phyloP scores from a whole-genome alignment of 2,329 filamentous ascomycete genomes.

The Aspergillus aculeatus region DNA sequence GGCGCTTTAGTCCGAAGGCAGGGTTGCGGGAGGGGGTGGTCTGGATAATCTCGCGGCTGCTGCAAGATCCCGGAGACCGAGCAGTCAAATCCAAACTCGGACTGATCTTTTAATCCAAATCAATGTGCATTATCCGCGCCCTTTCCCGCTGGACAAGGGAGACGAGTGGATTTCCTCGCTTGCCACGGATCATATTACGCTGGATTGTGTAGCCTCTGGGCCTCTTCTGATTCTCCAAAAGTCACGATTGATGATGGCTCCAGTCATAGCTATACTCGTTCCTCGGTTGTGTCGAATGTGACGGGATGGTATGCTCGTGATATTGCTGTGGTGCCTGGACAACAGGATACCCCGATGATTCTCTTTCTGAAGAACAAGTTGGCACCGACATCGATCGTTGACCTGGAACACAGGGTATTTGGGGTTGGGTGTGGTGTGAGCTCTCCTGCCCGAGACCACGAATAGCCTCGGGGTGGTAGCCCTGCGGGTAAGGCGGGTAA shows the following conservation, averaged over 20 bases:
- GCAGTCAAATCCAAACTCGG: neutral
- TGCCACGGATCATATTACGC: neutral
- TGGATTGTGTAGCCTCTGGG: neutral
- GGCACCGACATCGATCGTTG: slow-evolving; percentile 25
- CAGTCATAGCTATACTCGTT: slow-evolving; percentile 21
- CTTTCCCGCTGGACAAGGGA: neutral
- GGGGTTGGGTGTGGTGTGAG: slow-evolving; percentile 13
- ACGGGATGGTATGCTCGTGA: slow-evolving; percentile 10
- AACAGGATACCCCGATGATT: slow-evolving; percentile 16
- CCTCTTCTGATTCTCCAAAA: neutral
- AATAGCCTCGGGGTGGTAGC: slow-evolving; percentile 17
- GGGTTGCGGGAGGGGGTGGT: neutral
- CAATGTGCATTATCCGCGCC: neutral
- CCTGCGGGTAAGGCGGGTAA: slow-evolving; percentile 22
- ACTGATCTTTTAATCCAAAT: neutral
- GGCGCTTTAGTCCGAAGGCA: neutral
- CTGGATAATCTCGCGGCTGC: neutral
- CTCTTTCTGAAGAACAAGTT: slow-evolving; percentile 14
- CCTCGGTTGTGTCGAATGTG: slow-evolving; percentile 12
- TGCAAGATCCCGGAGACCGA: neutral
- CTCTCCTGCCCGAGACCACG: slow-evolving; percentile 17
- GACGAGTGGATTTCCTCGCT: neutral
- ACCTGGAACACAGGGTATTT: slow-evolving; percentile 15
- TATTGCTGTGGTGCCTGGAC: slow-evolving; percentile 15
- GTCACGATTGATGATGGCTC: slow-evolving; percentile 17